Evolutionary conservation across 352 stramenopile species (phyloP).

Genomic region (Phytopythium helicoides): DNA sequence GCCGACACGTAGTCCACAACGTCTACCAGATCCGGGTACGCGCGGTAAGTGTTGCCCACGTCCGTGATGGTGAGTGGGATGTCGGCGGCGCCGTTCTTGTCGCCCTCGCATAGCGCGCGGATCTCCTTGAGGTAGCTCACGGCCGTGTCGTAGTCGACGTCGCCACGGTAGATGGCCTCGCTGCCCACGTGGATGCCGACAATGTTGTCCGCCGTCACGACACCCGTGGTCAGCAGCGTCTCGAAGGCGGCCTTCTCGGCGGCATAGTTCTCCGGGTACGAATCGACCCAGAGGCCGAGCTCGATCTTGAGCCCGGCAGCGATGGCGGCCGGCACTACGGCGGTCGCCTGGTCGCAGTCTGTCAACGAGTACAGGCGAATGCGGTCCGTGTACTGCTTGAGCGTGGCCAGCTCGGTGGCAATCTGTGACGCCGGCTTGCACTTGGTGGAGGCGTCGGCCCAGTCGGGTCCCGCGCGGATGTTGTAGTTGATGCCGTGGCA

Average conservation of each 20-base stretch:
- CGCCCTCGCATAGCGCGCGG: constrained; percentile 34
- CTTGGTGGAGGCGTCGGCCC: constrained; percentile 37
- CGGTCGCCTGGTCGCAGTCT: constrained; percentile 44
- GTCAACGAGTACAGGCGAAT: constrained; percentile 53
- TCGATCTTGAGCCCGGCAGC: constrained; percentile 42
- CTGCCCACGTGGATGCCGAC: constrained; percentile 65
- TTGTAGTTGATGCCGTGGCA: constrained; percentile 74
- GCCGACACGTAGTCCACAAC: constrained; percentile 59
- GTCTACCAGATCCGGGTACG: constrained; percentile 48
- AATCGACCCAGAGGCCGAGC: constrained; percentile 55
- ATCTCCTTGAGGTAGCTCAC: constrained; percentile 59
- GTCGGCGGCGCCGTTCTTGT: constrained; percentile 17
- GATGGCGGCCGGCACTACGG: constrained; percentile 38
- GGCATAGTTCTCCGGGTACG: constrained; percentile 27
- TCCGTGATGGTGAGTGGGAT: constrained; percentile 66
- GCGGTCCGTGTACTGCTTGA: constrained; percentile 44
- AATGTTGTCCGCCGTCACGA: constrained; percentile 38
- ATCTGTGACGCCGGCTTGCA: constrained; percentile 60
- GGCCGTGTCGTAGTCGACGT: constrained; percentile 34
- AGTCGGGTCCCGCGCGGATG: constrained; percentile 56
- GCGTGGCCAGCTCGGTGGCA: constrained; percentile 33
- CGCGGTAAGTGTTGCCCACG: constrained; percentile 49
- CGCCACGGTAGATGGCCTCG: constrained; percentile 62
- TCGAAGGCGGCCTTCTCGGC: constrained; percentile 41
- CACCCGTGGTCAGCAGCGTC: constrained; percentile 33